phyloP scores from a whole-genome alignment of 148 eudicot genomes.

The Drosera capensis region DNA sequence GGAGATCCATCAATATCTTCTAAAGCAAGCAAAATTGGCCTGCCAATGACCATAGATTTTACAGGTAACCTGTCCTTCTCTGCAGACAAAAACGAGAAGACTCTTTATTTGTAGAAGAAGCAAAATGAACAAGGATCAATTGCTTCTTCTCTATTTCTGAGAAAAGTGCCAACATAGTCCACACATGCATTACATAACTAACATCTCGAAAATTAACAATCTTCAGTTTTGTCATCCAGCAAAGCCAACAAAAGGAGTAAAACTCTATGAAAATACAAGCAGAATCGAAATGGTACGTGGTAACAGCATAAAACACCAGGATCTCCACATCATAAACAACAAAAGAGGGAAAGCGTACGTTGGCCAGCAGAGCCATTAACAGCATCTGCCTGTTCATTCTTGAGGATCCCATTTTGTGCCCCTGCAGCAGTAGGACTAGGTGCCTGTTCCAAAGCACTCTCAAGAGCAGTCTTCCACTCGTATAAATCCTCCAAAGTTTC shows the following conservation, averaged over 20 bases:
- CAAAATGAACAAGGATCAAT: neutral
- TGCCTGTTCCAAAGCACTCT: constrained; percentile 71
- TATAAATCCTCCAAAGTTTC: constrained; percentile 68
- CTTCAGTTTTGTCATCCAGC: too few species aligned
- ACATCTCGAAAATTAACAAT: too few species aligned
- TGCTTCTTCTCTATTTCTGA: too few species aligned
- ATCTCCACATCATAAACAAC: neutral
- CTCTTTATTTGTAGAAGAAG: neutral
- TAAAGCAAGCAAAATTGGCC: constrained; percentile 79
- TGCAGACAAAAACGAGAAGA: constrained; percentile 8
- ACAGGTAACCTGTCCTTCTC: constrained; percentile 40
- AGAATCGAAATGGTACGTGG: neutral
- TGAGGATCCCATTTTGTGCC: constrained; percentile 53
- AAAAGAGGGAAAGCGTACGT: constrained; percentile 22
- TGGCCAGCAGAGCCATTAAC: constrained; percentile 43
- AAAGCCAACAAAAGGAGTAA: too few species aligned
- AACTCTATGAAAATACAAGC: neutral
- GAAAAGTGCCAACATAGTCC: too few species aligned
- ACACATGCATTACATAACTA: too few species aligned
- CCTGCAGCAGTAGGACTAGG: constrained; percentile 42
- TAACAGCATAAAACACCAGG: neutral
- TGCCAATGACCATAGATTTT: constrained; percentile 60
- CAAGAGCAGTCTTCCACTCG: constrained; percentile 89
- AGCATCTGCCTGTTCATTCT: constrained; percentile 35
- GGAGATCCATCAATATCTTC: constrained; percentile 97